Percentiles rank a stretch among this genome's conserved stretches.
Conservation (phyloP, 2,329 filamentous ascomycete species). For the Clarireedia homoeocarpa region DNA sequence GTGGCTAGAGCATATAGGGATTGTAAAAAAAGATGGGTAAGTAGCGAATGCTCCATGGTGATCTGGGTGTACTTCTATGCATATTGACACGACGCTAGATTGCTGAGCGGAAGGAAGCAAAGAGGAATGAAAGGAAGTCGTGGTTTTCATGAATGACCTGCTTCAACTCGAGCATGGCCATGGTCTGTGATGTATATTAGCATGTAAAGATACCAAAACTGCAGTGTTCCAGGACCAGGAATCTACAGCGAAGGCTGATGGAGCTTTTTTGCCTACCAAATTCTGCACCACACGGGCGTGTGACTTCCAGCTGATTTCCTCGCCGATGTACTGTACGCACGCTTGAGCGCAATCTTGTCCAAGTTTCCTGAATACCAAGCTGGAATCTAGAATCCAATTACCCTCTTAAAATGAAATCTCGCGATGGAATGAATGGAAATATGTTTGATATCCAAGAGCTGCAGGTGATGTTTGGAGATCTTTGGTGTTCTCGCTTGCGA, state of each 20-base stretch:
- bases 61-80: neutral
- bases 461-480: too few relatives aligned
- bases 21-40: slow-evolving; percentile 91
- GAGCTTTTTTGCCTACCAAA: too few relatives aligned
- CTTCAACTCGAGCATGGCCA: neutral
- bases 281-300: too few relatives aligned
- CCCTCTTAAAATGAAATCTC: neutral
- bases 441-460: neutral
- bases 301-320: too few relatives aligned
- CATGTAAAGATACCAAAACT: too few relatives aligned
- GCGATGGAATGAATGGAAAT: neutral
- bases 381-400: too few relatives aligned
- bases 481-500: slow-evolving; percentile 3
- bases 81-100: slow-evolving; percentile 27
- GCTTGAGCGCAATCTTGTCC: too few relatives aligned
- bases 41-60: slow-evolving; percentile 22
- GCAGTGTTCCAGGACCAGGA: too few relatives aligned
- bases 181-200: neutral
- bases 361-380: too few relatives aligned
- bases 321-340: too few relatives aligned
- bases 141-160: slow-evolving; percentile 22
- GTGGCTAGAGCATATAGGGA: slow-evolving; percentile 75
- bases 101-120: slow-evolving; percentile 39
- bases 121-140: slow-evolving; percentile 29
- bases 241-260: too few relatives aligned